phyloP scores from a whole-genome alignment of 1,139 yeast genomes.

The Candida smagusa region DNA sequence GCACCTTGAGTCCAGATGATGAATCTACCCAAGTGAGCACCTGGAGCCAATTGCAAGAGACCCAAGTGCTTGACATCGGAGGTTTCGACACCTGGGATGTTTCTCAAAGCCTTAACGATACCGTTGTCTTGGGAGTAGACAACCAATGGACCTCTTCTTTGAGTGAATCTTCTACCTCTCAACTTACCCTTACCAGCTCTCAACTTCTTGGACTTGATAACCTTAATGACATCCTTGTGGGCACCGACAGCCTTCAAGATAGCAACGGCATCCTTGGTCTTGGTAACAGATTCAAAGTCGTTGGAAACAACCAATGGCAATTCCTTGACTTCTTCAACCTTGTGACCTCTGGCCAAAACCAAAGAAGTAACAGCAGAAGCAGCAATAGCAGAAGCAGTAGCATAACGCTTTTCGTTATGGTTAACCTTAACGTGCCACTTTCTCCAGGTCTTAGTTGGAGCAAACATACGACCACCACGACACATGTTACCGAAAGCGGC shows the following conservation, averaged over 20 bases:
- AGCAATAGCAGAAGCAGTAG: constrained; percentile 99
- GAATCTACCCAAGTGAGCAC: constrained; percentile 99
- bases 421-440: constrained; percentile 99
- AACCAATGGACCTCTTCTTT: constrained; percentile 99
- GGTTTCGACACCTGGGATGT: constrained; percentile 99
- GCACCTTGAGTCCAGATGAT: constrained; percentile 99
- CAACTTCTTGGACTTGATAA: constrained; percentile 96
- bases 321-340: constrained; percentile 97
- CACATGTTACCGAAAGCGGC: constrained; percentile 99
- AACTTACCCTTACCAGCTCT: constrained; percentile 99
- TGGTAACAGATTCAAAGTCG: constrained; percentile 88
- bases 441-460: constrained; percentile 99
- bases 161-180: constrained; percentile 99
- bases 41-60: constrained; percentile 99
- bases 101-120: constrained; percentile 97
- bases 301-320: constrained; percentile 96
- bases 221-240: constrained; percentile 97
- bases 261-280: constrained; percentile 99
- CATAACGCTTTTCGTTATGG: constrained; percentile 99
- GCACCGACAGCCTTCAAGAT: constrained; percentile 98
- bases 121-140: constrained; percentile 98
- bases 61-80: constrained; percentile 90
- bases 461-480: constrained; percentile 99
- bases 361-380: constrained; percentile 98
- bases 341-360: constrained; percentile 99